Evolutionary conservation across 805 yeast species (phyloP), one percentile per base, ranked within the genome.

Genomic region (Suhomyces canberraensis): DNA sequence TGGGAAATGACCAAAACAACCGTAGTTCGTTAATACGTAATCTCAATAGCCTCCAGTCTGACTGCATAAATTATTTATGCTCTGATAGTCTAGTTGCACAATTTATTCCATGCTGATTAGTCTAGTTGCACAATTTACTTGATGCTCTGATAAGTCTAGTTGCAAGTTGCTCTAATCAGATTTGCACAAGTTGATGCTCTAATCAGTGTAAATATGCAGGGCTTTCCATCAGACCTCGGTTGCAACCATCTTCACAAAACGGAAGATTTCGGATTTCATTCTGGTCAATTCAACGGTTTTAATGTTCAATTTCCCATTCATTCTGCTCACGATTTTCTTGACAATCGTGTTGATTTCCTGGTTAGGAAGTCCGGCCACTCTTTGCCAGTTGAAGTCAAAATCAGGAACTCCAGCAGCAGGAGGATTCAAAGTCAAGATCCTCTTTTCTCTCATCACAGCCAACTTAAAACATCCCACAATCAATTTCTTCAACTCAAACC

Each of bases 161-260:
- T n/a, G n/a, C n/a, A n/a, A n/a, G n/a, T n/a, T n/a, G n/a, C n/a
- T n/a, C n/a, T n/a, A n/a, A n/a, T n/a, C n/a, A n/a, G n/a, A n/a
- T n/a, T n/a, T n/a, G n/a, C n/a, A n/a, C n/a, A n/a, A n/a, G n/a
- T n/a, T n/a, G n/a, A n/a, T n/a, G n/a, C n/a, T n/a, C n/a, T n/a
- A n/a, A n/a, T n/a, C n/a, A n/a, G n/a, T n/a, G n/a, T n/a, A n/a
- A n/a, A n/a, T n/a, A n/a, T n/a, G n/a, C n/a, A n/a, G n/a, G n/a
- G n/a, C n/a, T n/a, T n/a, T n/a, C n/a, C n/a, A n/a, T n/a, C n/a
- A 58, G 16, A 53, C 53, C 20, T 56, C 50, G 27, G 48, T 51
- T 19, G 63, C 51, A 22, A 67, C 69, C 69, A 65, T 64, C 42
- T 61, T 64, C 20, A 68, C 70, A 46, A 66, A 68, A 31, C 72